These are phyloP conservation scores for Xylaria sp. DNA, from an alignment of 2,329 filamentous ascomycete genomes.

Conservation along the genomic window DNA sequence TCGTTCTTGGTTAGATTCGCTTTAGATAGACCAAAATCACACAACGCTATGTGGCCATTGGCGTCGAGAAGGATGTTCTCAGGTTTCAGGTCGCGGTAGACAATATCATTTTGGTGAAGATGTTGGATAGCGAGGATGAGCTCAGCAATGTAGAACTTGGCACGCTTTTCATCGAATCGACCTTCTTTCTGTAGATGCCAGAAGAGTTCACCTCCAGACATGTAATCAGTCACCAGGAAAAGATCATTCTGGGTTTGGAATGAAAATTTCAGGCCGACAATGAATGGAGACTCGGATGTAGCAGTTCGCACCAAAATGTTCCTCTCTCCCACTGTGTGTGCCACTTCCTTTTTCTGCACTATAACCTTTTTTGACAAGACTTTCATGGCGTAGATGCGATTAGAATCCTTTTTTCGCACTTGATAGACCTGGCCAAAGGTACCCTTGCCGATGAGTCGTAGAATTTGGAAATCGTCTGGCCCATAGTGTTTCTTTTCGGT, in stretches of 20 bases:
- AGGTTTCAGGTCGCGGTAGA: conserved; percentile 96
- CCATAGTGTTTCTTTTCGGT: conserved; percentile 92
- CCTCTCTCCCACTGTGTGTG: conserved; percentile 94
- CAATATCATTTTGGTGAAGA: conserved; percentile 95
- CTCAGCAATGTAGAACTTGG: conserved; percentile 99
- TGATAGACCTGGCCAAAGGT: conserved; percentile 99
- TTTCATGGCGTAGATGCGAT: conserved; percentile 98
- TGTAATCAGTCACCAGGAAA: conserved; percentile 98
- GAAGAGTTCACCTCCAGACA: conserved; percentile 98
- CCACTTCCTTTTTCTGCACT: conserved; percentile 99
- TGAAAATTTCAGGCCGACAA: conserved; percentile 97
- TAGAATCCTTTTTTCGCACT: conserved; percentile 95
- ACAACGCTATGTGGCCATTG: conserved; percentile 96
- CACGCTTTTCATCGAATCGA: conserved; percentile 91
- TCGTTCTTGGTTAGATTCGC: conserved; percentile 97
- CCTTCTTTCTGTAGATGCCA: conserved; percentile 99
- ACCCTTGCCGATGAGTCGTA: conserved; percentile 96
- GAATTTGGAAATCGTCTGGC: conserved; percentile 93
- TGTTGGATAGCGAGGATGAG: conserved; percentile 95
- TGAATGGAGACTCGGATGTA: conserved; percentile 95
- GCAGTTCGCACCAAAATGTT: conserved; percentile 98
- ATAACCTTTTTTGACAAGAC: conserved; percentile 99
- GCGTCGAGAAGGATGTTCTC: conserved; percentile 98
- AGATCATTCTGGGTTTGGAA: conserved; percentile 98
- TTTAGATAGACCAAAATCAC: conserved; percentile 97